Evolutionary conservation across 495 filamentous ascomycete genomes (phyloP), one percentile per base, ranked within the genome.

Genomic region (Oidiodendron maius): DNA sequence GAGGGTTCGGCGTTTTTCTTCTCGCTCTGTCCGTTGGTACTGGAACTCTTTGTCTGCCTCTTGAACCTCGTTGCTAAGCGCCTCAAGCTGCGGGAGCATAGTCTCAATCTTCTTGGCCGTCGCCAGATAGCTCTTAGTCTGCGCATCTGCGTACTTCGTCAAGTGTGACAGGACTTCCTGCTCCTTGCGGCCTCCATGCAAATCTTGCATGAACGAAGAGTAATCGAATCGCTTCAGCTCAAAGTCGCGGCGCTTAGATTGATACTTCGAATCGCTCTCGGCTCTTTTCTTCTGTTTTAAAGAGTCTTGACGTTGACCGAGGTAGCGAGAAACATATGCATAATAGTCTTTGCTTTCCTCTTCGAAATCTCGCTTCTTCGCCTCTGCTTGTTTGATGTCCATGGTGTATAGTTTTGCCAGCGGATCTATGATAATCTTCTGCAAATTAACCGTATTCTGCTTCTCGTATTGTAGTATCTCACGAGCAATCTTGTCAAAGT

Each of bases 321-420:
- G 80, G 65, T 99, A 99, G 22, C 89, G 84, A 56, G 87, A 83
- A 37, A 96, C 87, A 61, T 95, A 96, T 44, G 81, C 81, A 69
- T 99, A 99, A 67, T 95, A 99, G 61, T 97, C 91, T 59, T 90
- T 87, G 65, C 90, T 96, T 59, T 97, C 93, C 54, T 99, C 93
- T 47, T 99, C 93, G 55, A 97, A 99, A 60, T 97, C 94, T 48
- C 90, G 89, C 70, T 91, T 96, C 69, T 97, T 97, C 21, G 86
- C 71, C 57, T 99, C 93, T 15, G 91, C 93, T 68, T 96, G 90
- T 66, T 99, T 99, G 70, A 99, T 96, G 53, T 99, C 93, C 48
- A 89, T 73, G 51, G 88, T 84, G 66, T 99, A 99, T 2, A 99
- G 74, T 62, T 86, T 94, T 46, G 78, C 81, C 51, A 99, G 77